Evolutionary conservation across 441 rosid genomes (phyloP), one percentile per base, ranked within the genome.

Genomic region (Croton laevigatus): DNA sequence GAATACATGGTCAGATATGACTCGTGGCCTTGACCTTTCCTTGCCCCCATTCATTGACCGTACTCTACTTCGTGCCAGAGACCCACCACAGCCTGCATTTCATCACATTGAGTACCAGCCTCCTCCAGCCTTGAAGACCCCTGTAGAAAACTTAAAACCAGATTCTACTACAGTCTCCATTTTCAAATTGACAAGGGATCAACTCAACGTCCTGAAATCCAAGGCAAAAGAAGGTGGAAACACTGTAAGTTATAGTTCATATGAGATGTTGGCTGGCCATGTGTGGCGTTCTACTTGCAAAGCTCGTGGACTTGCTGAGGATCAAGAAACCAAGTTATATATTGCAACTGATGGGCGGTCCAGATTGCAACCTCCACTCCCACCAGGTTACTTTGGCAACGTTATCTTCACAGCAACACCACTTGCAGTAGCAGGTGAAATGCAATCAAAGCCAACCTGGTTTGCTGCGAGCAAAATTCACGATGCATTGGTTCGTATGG

Each of bases 331-430:
- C 70, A 92, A 94, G 71, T 27, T 94, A 70, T 94, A 92, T 75
- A 92, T 94, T 37, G 97, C 99, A 0, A 92, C 97, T 4, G 98
- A 94, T 52, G 98, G 98, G 53, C 81, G 99, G 70, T 73, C 98
- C 3, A 87, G 99, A 73, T 79, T 90, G 84, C 73, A 44, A 37
- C 98, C 99, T 3, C 86, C 74, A 70, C 91, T 92, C 4, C 97
- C 96, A 32, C 86, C 86, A 1, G 98, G 96, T 67, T 94, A 94
- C 85, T 94, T 94, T 59, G 98, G 98, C 23, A 94, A 94, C 49
- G 97, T 86, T 65, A 90, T 94, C 53, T 94, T 94, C 76, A 92
- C 98, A 0, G 87, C 98, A 4, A 94, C 98, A 7, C 99, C 99
- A 10, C 66, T 94, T 8, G 93, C 91, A 1, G 59, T 71, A n/a